phyloP scores from a whole-genome alignment of 345 rosid species.

The Barbarea vulgaris region DNA sequence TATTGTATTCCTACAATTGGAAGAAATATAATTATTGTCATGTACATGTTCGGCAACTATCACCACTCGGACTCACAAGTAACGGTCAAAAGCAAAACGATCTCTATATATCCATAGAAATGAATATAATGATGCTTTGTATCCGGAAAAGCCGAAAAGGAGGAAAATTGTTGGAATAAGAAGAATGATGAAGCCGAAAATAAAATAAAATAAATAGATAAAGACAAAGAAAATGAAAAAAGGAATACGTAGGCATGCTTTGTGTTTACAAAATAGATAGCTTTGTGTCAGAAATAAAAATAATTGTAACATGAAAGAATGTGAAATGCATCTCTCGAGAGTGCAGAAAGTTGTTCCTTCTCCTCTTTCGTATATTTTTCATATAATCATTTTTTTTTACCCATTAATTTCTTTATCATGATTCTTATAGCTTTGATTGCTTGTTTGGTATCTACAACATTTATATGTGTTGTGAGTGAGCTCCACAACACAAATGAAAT shows the following conservation, averaged over 20 bases:
- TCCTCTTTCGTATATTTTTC: background rate
- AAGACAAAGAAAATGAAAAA: constrained; percentile 9
- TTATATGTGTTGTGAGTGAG: background rate
- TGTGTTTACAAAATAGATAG: constrained; percentile 24
- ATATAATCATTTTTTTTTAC: background rate
- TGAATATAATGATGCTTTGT: background rate
- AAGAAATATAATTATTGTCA: background rate
- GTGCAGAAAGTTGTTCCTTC: constrained; percentile 25
- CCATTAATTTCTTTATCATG: background rate
- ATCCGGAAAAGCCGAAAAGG: constrained; percentile 26
- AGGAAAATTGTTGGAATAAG: constrained; percentile 29
- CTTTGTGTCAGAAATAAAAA: constrained; percentile 34
- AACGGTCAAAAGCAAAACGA: constrained; percentile 19
- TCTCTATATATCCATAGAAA: background rate
- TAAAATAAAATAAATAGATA: background rate
- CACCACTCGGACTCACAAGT: constrained; percentile 5
- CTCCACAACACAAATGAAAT: background rate
- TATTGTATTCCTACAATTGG: background rate
- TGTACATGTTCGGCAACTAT: constrained; percentile 6
- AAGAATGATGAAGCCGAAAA: constrained; percentile 10
- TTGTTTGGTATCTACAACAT: too few species aligned
- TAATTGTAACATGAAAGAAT: constrained; percentile 33
- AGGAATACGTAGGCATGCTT: constrained; percentile 34
- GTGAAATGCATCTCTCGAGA: constrained; percentile 35
- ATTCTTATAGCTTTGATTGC: background rate